Evolutionary conservation across 352 stramenopile species (phyloP).

Genomic region (Nothophytophthora sp.): DNA sequence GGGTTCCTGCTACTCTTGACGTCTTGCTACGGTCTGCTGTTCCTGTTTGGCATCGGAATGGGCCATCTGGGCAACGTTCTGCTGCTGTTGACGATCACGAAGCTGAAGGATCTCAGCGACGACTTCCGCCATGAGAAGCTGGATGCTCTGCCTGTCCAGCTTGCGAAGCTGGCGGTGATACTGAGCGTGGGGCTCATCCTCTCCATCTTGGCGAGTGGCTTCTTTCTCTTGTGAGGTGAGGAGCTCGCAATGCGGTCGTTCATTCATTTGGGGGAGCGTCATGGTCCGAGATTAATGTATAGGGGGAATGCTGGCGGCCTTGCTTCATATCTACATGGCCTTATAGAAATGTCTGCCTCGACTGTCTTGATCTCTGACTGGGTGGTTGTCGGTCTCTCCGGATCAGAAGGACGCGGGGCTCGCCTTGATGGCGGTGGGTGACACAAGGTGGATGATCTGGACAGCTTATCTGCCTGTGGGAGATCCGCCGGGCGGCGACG

Average conservation of each 20-base stretch:
- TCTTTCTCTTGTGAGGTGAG: no score
- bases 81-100: slow-evolving; percentile 54
- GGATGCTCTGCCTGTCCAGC: slow-evolving; percentile 49
- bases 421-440: no score
- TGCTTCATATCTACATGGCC: no score
- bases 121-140: slow-evolving; percentile 72
- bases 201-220: slow-evolving; percentile 65
- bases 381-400: no score
- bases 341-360: no score
- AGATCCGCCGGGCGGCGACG: slow-evolving; percentile 10
- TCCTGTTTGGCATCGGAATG: slow-evolving; percentile 45
- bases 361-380: no score
- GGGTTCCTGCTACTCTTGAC: slow-evolving; percentile 64
- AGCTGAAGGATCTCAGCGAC: slow-evolving; percentile 70
- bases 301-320: no score
- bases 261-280: no score
- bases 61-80: slow-evolving; percentile 72
- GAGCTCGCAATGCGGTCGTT: no score
- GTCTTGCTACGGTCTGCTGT: slow-evolving; percentile 52
- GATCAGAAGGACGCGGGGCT: no score
- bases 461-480: not conserved
- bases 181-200: slow-evolving; percentile 47
- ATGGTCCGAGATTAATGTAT: no score
- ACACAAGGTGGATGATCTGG: slow-evolving; percentile 4
- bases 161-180: slow-evolving; percentile 44